These are phyloP conservation scores for Naematelia aurantialba DNA, from an alignment of 768 basidiomycete genomes.

Conservation along the genomic window DNA sequence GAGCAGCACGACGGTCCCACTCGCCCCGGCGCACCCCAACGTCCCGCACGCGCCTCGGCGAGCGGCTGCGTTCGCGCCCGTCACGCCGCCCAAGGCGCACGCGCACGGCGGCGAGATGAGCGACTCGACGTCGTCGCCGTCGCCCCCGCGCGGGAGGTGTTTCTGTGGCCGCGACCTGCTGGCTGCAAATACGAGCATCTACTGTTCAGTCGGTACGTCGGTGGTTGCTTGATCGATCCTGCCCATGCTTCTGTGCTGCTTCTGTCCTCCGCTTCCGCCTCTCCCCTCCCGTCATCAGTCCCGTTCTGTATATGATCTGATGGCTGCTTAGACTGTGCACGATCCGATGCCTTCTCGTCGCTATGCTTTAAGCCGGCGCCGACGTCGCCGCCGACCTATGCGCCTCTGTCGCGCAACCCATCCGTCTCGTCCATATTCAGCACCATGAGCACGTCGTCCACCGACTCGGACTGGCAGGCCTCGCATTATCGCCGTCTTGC, in stretches of 20 bases:
- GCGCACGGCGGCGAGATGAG: constrained; percentile 16
- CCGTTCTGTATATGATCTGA: no score
- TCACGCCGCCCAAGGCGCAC: constrained; percentile 1
- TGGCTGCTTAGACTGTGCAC: constrained; percentile 48
- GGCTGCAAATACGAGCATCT: constrained; percentile 35
- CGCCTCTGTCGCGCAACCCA: constrained; percentile 22
- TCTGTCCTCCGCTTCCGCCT: not conserved
- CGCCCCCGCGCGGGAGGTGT: constrained; percentile 17
- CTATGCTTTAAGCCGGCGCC: constrained; percentile 41
- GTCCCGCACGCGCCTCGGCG: not conserved
- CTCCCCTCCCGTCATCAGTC: no score
- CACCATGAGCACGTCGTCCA: constrained; percentile 7
- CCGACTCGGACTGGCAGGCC: constrained; percentile 31
- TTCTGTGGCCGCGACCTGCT: constrained; percentile 36
- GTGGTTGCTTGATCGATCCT: not conserved
- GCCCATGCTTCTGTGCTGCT: not conserved
- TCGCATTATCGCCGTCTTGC: constrained; percentile 47
- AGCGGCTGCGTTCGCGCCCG: not conserved
- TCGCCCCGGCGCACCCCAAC: not conserved
- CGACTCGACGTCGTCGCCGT: constrained; percentile 30
- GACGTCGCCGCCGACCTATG: constrained; percentile 11
- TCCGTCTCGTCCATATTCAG: constrained; percentile 27
- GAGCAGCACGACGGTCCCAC: not conserved
- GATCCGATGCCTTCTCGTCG: constrained; percentile 45
- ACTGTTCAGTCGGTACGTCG: constrained; percentile 43